Evolutionary conservation across 148 eudicot genomes (phyloP).

Genomic region (Nyssa sinensis): DNA sequence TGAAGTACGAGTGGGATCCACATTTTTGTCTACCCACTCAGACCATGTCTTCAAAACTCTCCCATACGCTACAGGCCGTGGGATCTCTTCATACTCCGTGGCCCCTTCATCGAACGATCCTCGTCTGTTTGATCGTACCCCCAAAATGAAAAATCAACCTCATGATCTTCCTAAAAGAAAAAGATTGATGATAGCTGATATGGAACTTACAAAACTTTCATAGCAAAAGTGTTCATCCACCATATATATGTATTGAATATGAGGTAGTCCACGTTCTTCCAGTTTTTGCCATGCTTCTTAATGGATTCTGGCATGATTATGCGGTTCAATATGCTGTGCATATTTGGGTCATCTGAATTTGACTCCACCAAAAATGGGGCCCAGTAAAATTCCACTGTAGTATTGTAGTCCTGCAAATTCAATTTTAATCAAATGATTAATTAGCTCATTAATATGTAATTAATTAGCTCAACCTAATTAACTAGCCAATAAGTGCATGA

Average conservation of each 20-base stretch:
- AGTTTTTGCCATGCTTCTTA: slow-evolving; percentile 63
- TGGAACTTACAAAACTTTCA: slow-evolving; percentile 83
- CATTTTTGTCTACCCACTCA: slow-evolving; percentile 69
- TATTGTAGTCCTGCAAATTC: slow-evolving; percentile 74
- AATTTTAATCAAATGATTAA: not conserved
- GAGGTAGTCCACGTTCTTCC: slow-evolving; percentile 83
- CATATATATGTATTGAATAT: slow-evolving; percentile 93
- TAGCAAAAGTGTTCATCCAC: slow-evolving; percentile 92
- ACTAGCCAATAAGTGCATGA: too few relatives aligned
- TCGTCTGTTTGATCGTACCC: slow-evolving; percentile 38
- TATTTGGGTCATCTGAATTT: slow-evolving; percentile 84
- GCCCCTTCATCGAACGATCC: slow-evolving; percentile 85
- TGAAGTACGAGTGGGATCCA: slow-evolving; percentile 63
- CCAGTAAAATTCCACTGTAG: slow-evolving; percentile 98
- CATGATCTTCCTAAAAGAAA: not conserved
- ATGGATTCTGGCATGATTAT: slow-evolving; percentile 90
- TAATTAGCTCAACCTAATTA: too few relatives aligned
- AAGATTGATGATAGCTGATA: too few relatives aligned
- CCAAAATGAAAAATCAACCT: not conserved
- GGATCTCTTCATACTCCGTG: slow-evolving; percentile 75
- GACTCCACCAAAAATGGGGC: slow-evolving; percentile 96
- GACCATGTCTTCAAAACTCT: slow-evolving; percentile 87
- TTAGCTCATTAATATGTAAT: too few relatives aligned
- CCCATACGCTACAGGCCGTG: slow-evolving; percentile 53
- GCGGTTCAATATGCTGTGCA: slow-evolving; percentile 79